Evolutionary conservation across 75 land plant species (phyloP), one percentile per base, ranked within the genome.

Genomic region (Gnetum montanum): DNA sequence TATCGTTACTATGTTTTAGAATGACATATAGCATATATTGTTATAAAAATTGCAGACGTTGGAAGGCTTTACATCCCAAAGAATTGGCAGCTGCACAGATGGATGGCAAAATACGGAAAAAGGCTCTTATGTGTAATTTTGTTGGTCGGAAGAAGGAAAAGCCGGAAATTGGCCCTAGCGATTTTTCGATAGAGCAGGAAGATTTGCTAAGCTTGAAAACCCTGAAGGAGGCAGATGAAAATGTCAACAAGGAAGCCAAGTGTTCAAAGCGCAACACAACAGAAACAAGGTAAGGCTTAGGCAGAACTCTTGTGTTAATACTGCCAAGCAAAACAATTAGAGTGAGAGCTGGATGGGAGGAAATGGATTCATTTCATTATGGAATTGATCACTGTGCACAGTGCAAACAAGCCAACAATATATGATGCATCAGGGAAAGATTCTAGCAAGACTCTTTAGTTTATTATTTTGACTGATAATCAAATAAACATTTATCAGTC

Each of bases 121-220:
- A 68, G 56, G 85, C 80, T 45, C 68, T 90, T n/a, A 55, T 81
- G 31, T 54, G 73, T 8, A 90, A 90, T 47, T 95, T 95, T 75
- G 88, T 80, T 6, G 86, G 79, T 45, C 60, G 99, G 31, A 79
- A 83, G 54, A 65, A 70, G 13, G 92, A 90, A 46, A 69, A 93
- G 26, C 92, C 99, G 40, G 46, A 57, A 10, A 72, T 95, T 61
- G 78, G 82, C 29, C 80, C 88, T 8, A 60, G 62, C 49, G 99
- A 95, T 58, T 88, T 93, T 54, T 45, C 50, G 23, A 34, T 72
- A 28, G 55, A 53, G 22, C 28, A 26, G 27, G 36, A 53, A 12
- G 37, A 36, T 20, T 34, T 34, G 25, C 34, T 36, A 33, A 31
- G 25, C 34, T 33, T 36, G n/a, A n/a, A n/a, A n/a, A n/a, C n/a